A percentile compares a stretch with the other conserved stretches of the same genome.
These are phyloP conservation scores for Casuarina cunninghamiana DNA, from an alignment of 306 rosid genomes.

Conservation along the genomic window DNA sequence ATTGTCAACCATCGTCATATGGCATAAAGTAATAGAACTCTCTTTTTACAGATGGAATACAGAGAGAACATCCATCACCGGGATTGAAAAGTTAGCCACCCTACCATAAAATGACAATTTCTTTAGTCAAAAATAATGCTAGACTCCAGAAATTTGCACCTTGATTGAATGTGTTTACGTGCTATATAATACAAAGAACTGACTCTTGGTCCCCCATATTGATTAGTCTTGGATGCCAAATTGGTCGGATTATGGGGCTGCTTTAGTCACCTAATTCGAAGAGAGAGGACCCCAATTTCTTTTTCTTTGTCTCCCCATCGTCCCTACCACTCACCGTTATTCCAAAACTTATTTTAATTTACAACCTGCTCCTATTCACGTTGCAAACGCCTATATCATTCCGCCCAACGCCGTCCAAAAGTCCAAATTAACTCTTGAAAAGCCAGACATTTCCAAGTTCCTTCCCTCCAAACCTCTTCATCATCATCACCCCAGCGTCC, in stretches of 20 bases:
- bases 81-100: constrained; percentile 4
- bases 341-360: constrained; percentile 17
- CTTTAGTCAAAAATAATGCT: constrained; percentile 9
- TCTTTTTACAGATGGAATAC: not conserved
- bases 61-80: not conserved
- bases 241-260: constrained; percentile 28
- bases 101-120: not conserved
- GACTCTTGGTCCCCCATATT: not conserved
- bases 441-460: constrained; percentile 41
- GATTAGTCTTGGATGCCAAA: not conserved
- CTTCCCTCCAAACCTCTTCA: constrained; percentile 36
- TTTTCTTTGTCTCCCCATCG: constrained; percentile 9
- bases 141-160: not conserved
- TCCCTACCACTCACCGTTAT: constrained; percentile 8
- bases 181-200: not conserved
- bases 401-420: constrained; percentile 38
- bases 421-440: constrained; percentile 28
- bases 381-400: not conserved
- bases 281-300: not conserved
- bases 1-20: too few relatives aligned
- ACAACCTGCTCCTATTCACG: not conserved
- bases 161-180: not conserved
- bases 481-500: constrained; percentile 38
- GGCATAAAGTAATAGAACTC: not conserved
- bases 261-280: constrained; percentile 42